Evolutionary conservation across 148 eudicot genomes (phyloP).

Genomic region (Mesembryanthemum crystallinum): DNA sequence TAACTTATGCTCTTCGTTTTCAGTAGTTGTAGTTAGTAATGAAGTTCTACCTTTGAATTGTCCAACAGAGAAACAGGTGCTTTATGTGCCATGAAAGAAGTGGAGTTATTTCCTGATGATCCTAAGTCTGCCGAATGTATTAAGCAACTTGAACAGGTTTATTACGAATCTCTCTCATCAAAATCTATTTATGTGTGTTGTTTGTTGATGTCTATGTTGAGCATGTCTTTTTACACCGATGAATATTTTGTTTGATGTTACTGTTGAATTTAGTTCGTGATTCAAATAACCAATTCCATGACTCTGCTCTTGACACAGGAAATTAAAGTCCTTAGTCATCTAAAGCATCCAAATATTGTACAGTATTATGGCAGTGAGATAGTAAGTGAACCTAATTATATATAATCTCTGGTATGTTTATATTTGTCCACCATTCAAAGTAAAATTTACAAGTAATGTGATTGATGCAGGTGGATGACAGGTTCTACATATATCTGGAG

Average conservation of each 20-base stretch:
- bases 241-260: neutral
- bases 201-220: neutral
- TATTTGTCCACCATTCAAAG: neutral
- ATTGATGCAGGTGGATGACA: conserved; percentile 63
- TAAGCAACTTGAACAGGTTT: conserved; percentile 87
- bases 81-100: conserved; percentile 99
- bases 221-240: no score
- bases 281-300: neutral
- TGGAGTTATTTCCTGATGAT: conserved; percentile 73
- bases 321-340: conserved; percentile 71
- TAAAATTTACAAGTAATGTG: conserved; percentile 9
- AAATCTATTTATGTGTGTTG: neutral
- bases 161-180: neutral
- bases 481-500: conserved; percentile 81
- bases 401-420: neutral
- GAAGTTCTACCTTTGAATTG: neutral
- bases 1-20: conserved; percentile 5
- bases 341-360: conserved; percentile 92
- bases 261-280: neutral
- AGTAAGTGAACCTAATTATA: conserved; percentile 46
- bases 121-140: conserved; percentile 68
- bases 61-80: conserved; percentile 88
- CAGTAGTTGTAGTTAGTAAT: neutral
- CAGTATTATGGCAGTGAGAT: conserved; percentile 95
- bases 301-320: conserved; percentile 48